These are phyloP conservation scores for Aspergillus coremiiformis DNA, from an alignment of 495 filamentous ascomycete species.

Conservation along the genomic window DNA sequence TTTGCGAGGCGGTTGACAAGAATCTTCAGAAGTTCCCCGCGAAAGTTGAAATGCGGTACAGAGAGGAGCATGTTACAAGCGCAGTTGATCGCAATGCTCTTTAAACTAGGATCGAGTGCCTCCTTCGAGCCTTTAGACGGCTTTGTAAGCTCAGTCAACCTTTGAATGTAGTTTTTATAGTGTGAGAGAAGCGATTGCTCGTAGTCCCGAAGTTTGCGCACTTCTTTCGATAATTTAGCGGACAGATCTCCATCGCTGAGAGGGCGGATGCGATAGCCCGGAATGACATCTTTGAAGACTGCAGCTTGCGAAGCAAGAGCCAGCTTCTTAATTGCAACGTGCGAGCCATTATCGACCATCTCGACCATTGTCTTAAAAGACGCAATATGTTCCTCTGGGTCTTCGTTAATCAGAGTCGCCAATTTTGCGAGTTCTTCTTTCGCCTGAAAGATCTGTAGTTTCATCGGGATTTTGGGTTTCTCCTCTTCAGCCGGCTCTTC, in stretches of 20 bases:
- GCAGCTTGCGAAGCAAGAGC: conserved; percentile 77
- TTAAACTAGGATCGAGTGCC: conserved; percentile 38
- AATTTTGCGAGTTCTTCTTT: conserved; percentile 89
- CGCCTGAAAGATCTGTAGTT: conserved; percentile 72
- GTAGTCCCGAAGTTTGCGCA: conserved; percentile 67
- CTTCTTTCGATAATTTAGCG: conserved; percentile 85
- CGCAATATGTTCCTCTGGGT: conserved; percentile 82
- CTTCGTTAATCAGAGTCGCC: conserved; percentile 75
- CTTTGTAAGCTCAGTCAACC: conserved; percentile 57
- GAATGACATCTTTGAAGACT: conserved; percentile 93
- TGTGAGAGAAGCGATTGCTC: conserved; percentile 75
- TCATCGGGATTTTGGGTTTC: conserved; percentile 56
- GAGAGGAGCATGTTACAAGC: conserved; percentile 67
- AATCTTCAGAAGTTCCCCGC: conserved; percentile 77
- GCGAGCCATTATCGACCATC: conserved; percentile 53
- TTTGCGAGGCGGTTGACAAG: conserved; percentile 72
- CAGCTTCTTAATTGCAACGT: conserved; percentile 72
- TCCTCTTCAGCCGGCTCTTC: conserved; percentile 48
- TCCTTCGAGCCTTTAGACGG: conserved; percentile 27
- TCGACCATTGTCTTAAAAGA: conserved; percentile 69
- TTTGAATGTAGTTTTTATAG: conserved; percentile 77
- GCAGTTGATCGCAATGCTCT: conserved; percentile 74
- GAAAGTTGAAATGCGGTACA: conserved; percentile 95
- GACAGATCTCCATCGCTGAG: conserved; percentile 60
- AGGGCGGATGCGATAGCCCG: conserved; percentile 88